Evolutionary conservation across 805 yeast species (phyloP).

Genomic region (Metschnikowia borealis): DNA sequence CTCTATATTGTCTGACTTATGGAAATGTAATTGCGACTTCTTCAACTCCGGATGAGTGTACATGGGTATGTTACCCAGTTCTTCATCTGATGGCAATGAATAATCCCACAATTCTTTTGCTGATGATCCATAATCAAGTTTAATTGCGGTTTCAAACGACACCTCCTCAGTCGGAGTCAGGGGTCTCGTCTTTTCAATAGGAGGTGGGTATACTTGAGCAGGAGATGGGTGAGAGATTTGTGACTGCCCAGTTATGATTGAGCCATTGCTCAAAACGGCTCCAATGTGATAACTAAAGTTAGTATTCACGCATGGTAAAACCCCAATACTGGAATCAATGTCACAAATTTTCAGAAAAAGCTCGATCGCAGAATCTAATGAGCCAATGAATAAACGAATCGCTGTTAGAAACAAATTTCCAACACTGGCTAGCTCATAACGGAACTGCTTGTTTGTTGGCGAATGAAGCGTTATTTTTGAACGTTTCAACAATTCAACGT

Average conservation of each 20-base stretch:
- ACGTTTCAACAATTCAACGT: constrained; percentile 69
- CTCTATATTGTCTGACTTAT: constrained; percentile 47
- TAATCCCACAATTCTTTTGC: not conserved
- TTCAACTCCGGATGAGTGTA: constrained; percentile 77
- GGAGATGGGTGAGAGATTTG: constrained; percentile 83
- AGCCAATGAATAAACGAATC: constrained; percentile 74
- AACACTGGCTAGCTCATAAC: constrained; percentile 72
- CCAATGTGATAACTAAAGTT: constrained; percentile 84
- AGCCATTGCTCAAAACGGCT: constrained; percentile 66
- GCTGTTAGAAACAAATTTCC: constrained; percentile 86
- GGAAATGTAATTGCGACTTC: constrained; percentile 70
- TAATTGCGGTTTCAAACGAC: not conserved
- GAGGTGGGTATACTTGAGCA: constrained; percentile 19
- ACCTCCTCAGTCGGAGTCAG: constrained; percentile 15
- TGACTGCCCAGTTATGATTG: constrained; percentile 81
- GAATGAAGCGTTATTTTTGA: constrained; percentile 36
- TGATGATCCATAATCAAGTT: not conserved
- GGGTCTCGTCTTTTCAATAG: constrained; percentile 17
- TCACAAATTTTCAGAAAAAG: constrained; percentile 61
- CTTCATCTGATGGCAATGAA: constrained; percentile 25
- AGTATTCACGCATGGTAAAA: constrained; percentile 79
- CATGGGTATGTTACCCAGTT: constrained; percentile 61
- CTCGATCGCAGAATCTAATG: constrained; percentile 80
- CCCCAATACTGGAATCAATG: constrained; percentile 49
- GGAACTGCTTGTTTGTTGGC: constrained; percentile 49